These are phyloP conservation scores for Chrysoporthe puriensis DNA, from an alignment of 2,329 filamentous ascomycete genomes.

Conservation along the genomic window DNA sequence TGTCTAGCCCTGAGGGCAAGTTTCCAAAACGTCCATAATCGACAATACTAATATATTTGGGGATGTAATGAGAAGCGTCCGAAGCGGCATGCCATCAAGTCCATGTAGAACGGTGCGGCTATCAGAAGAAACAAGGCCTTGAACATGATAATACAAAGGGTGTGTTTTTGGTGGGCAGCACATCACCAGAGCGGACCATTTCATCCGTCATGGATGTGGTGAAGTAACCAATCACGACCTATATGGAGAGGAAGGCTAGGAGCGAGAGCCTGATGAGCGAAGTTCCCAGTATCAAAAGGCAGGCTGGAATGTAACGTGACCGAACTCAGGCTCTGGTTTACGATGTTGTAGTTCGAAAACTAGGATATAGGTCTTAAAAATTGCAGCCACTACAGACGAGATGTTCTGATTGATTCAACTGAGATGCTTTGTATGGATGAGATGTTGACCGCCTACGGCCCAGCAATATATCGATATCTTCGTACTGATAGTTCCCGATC, in stretches of 20 bases:
- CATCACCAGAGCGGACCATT: not conserved
- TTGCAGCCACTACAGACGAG: not conserved
- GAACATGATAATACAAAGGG: not conserved
- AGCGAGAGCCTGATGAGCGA: not conserved
- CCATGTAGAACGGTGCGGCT: not conserved
- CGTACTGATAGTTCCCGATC: not conserved
- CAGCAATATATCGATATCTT: not conserved
- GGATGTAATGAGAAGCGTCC: not conserved
- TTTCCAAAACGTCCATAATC: not conserved
- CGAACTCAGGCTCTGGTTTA: not conserved
- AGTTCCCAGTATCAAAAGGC: not conserved
- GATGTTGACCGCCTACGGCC: not conserved
- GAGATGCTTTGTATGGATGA: not conserved
- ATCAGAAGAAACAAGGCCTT: not conserved
- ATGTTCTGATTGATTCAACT: not conserved
- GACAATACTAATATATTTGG: not conserved
- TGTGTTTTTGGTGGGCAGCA: not conserved
- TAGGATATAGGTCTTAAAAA: not conserved
- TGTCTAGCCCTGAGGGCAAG: not conserved
- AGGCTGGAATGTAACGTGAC: not conserved
- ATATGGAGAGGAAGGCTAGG: not conserved
- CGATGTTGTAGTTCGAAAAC: not conserved
- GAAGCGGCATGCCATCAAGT: too few species aligned
- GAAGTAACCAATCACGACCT: not conserved
- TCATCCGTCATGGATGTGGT: not conserved